These are phyloP conservation scores for Saccharum spontaneum DNA, from an alignment of 176 grass and related monocot species.

Conservation along the genomic window DNA sequence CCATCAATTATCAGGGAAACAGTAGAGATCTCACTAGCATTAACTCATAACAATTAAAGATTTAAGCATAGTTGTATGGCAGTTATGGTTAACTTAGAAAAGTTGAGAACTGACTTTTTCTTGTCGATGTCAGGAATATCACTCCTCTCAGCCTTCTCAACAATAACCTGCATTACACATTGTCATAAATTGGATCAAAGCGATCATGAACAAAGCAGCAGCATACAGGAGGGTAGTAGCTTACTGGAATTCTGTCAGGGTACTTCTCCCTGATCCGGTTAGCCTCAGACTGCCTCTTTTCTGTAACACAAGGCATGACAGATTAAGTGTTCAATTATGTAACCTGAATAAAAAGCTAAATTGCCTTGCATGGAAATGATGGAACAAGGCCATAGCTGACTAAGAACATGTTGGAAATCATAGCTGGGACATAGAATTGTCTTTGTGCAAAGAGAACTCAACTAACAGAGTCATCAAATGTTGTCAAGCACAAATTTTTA, in stretches of 20 bases:
- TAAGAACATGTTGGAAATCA: background rate
- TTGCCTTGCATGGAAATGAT: background rate
- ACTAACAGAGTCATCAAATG: background rate
- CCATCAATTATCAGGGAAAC: background rate
- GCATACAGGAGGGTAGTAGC: conserved; percentile 7
- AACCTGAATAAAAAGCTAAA: background rate
- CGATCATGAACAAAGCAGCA: background rate
- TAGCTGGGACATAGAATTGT: background rate
- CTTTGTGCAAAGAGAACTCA: background rate
- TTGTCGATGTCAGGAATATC: conserved; percentile 95
- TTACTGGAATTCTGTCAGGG: conserved; percentile 90
- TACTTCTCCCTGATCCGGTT: conserved; percentile 61
- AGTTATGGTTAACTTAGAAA: background rate
- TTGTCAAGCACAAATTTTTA: background rate
- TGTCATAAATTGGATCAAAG: background rate
- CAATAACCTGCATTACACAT: conserved; percentile 70
- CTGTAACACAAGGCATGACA: background rate
- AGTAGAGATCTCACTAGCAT: background rate
- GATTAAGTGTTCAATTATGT: background rate
- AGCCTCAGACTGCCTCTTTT: background rate
- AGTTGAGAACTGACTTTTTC: conserved; percentile 75
- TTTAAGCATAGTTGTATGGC: too few species aligned
- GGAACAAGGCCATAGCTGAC: background rate
- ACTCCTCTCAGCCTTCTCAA: conserved; percentile 91
- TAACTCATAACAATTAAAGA: background rate